A percentile compares a stretch with the other conserved stretches of the same genome.
Evolutionary conservation across 2,329 filamentous ascomycete genomes (phyloP).

Genomic region (Alternaria arbusti): DNA sequence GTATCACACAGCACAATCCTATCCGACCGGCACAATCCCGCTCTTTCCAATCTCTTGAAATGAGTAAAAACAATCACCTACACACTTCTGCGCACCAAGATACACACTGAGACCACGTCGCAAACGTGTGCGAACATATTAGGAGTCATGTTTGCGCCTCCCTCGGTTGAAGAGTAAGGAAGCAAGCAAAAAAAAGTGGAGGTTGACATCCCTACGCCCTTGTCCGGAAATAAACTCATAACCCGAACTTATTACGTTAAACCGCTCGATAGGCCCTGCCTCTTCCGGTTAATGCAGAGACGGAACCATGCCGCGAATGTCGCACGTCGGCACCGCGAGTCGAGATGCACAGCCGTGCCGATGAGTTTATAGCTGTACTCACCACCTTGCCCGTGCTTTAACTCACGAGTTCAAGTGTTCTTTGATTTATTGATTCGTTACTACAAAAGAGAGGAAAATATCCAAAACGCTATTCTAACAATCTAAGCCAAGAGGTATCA

Average conservation of each 20-base stretch:
- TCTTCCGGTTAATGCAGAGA: not conserved
- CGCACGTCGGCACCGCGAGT: too few species aligned
- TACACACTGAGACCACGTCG: not conserved
- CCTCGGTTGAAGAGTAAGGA: not conserved
- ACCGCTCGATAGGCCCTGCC: not conserved
- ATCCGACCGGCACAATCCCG: not conserved
- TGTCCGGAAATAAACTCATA: conserved; percentile 26
- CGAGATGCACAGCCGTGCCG: too few species aligned
- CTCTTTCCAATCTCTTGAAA: not conserved
- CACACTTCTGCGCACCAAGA: not conserved
- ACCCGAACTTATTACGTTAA: conserved; percentile 19
- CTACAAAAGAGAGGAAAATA: conserved; percentile 30
- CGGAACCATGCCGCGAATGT: not conserved
- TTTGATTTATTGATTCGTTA: conserved; percentile 3
- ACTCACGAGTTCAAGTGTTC: too few species aligned
- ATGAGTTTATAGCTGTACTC: too few species aligned
- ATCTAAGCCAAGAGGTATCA: conserved; percentile 41
- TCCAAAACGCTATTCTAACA: conserved; percentile 23
- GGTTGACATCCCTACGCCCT: not conserved
- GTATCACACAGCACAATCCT: not conserved
- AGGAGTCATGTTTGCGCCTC: not conserved
- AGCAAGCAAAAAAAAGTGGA: conserved; percentile 9
- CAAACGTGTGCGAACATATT: not conserved
- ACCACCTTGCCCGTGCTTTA: too few species aligned
- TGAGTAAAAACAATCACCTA: not conserved